Evolutionary conservation across 2,329 filamentous ascomycete genomes (phyloP), one percentile per base, ranked within the genome.

Genomic region (Verticillium isaacii): DNA sequence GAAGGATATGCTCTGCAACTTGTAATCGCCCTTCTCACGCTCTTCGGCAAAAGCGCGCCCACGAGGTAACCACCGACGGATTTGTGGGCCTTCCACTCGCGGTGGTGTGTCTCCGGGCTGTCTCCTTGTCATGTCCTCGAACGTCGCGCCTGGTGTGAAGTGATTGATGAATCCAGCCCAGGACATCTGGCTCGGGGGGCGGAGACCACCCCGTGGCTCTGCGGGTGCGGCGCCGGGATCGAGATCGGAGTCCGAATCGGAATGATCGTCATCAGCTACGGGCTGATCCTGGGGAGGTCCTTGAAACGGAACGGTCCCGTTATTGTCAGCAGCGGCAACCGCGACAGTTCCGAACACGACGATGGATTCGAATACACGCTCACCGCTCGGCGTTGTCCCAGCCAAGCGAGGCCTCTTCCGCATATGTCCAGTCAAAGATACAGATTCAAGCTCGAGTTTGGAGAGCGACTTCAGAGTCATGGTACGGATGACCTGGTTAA

Each of bases 361-460:
- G 8, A 23, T 19, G 9, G 45, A 11, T 14, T 52, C n/a, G 45
- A 52, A 25, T 34, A 14, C 41, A 7, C 32, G 36, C 23, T 55
- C 25, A 7, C 65, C 64, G 0, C 70, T 67, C 11, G 68, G 66
- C 34, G 71, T 64, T 59, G 66, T 64, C 29, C 69, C 65, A 55
- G 71, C 65, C 32, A 71, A 54, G 41, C 68, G 66, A 11, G 62
- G 37, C 70, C 3, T 52, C n/a, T 19, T 23, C 19, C 45, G 45
- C 19, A 52, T n/a, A 52, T 77, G 75, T 0, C 82, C 82, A 15
- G 83, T 86, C 45, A 91, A 73, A 7, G 89, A 91, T 0, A 91
- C 85, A 0, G 86, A 88, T 66, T 89, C 81, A 2, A 91, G 74
- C 9, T 80, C 80, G 17, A 91, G 70, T 23, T 78, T 80, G 64